Evolutionary conservation across 305 asterid species (phyloP), one percentile per base, ranked within the genome.

Genomic region (Fraxinus paxiana): DNA sequence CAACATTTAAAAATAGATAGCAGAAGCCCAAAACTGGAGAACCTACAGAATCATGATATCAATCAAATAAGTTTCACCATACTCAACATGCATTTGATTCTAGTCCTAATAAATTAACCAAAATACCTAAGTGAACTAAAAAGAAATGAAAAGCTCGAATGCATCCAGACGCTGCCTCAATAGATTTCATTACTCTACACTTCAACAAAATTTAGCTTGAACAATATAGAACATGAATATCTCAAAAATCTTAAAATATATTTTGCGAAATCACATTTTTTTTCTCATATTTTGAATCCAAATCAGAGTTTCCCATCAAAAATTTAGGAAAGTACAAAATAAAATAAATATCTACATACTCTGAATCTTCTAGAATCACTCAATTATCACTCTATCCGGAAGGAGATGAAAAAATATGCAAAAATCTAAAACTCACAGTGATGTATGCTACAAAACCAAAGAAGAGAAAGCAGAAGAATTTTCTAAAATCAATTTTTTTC

Each of bases 271-370:
- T 18, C 77, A 71, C 75, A 69, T 43, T 37, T n/a, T 17, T 12
- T 12, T 38, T 22, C 20, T 30, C 41, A 30, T 69, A 30, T 9
- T 26, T 30, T 30, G 41, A 69, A 15, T 30, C 74, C 9, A 69
- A 30, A 15, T 59, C 83, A 74, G 46, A 33, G 31, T 51, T 80
- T 70, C 48, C 13, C 37, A 37, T 77, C 75, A 76, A 15, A 38
- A 69, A 24, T 67, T 70, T 54, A 15, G 51, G 61, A 59, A 5
- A 30, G 46, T 17, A 77, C 77, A 54, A 71, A 74, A 59, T 69
- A 37, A 80, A 33, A 22, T 41, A 63, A 74, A 75, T 65, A 22
- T 80, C 54, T 9, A 67, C 80, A n/a, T 79, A 84, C 77, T 81
- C 77, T 9, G 80, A 41, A 4, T 54, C 78, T 30, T 78, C 78